Base-by-base conservation (phyloP, 257 asterid genomes). In the Solanum commersonii region DNA sequence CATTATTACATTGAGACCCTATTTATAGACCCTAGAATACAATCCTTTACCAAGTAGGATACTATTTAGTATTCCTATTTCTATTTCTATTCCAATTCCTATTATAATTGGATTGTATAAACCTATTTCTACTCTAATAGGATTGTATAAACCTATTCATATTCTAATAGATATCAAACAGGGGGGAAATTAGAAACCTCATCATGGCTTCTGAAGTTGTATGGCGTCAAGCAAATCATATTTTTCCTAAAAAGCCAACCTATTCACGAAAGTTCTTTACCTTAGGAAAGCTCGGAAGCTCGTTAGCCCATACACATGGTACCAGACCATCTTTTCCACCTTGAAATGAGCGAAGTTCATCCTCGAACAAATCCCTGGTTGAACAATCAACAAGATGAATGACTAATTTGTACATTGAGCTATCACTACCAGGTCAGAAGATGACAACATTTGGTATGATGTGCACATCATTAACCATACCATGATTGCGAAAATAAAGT, bases 241-340 rank as follows among this genome's bases (percentile, higher is more conserved):
- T 27, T 86, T 72, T 87, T 87, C 88, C 29, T 38, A 38, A 18
- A 33, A 27, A 63, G 34, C 4, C 20, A 72, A 85, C 67, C 85
- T 49, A 65, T 29, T 82, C 85, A 82, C 23, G 18, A 29, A 81
- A 59, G 18, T 83, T 78, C 88, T 87, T 87, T 92, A 97, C 99
- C 98, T 97, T 98, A 90, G 99, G 99, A 90, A 97, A 97, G 92
- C 97, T 97, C 84, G 98, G 94, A 86, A 94, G 99, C 89, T 96
- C 98, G 84, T 89, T 91, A 88, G 96, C 99, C 99, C 99, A 97
- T 42, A 94, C 96, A 93, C 98, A 97, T 78, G 99, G 96, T 91
- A 96, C 90, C 29, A 94, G 91, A 84, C 99, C 98, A 93, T 96
- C 98, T 91, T 93, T 94, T 87, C 99, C 99, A 88, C 99, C 99